These are phyloP conservation scores for Xylariaceae sp. DNA, from an alignment of 2,329 filamentous ascomycete species.

Conservation along the genomic window DNA sequence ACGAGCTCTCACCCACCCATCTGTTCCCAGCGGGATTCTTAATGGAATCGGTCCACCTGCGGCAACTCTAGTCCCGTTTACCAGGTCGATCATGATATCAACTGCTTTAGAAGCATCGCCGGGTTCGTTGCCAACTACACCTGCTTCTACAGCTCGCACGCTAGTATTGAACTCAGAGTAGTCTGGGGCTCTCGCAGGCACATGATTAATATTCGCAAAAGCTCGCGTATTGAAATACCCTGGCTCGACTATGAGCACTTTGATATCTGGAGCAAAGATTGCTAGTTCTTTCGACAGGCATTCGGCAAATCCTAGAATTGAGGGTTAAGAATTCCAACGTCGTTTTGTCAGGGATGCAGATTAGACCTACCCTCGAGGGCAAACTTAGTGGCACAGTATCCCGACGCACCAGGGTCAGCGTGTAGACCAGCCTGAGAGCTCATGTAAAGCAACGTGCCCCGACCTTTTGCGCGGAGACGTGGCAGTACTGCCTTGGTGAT, in stretches of 20 bases:
- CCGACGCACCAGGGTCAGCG: conserved; percentile 28
- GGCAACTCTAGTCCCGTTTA: conserved; percentile 43
- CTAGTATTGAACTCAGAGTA: conserved; percentile 34
- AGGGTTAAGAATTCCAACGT: not conserved
- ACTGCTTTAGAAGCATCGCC: conserved; percentile 25
- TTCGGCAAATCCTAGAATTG: conserved; percentile 27
- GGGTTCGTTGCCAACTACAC: conserved; percentile 28
- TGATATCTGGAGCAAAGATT: conserved; percentile 31
- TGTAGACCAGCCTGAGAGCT: conserved; percentile 36
- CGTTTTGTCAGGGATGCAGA: not conserved
- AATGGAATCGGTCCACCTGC: conserved; percentile 39
- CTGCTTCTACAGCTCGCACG: conserved; percentile 28
- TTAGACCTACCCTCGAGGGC: conserved; percentile 21
- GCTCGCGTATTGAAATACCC: conserved; percentile 43
- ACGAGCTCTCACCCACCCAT: conserved; percentile 48
- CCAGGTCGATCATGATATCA: conserved; percentile 13
- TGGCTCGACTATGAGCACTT: conserved; percentile 39
- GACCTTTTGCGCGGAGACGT: conserved; percentile 27
- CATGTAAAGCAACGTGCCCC: conserved; percentile 35
- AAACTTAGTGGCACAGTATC: conserved; percentile 24
- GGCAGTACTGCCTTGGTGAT: conserved; percentile 36
- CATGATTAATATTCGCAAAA: conserved; percentile 35
- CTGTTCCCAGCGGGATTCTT: conserved; percentile 50
- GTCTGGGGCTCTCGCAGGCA: conserved; percentile 21
- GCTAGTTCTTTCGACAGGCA: conserved; percentile 33